Conservation (phyloP, 2,329 filamentous ascomycete species). For the Trichoderma koningiopsis region DNA sequence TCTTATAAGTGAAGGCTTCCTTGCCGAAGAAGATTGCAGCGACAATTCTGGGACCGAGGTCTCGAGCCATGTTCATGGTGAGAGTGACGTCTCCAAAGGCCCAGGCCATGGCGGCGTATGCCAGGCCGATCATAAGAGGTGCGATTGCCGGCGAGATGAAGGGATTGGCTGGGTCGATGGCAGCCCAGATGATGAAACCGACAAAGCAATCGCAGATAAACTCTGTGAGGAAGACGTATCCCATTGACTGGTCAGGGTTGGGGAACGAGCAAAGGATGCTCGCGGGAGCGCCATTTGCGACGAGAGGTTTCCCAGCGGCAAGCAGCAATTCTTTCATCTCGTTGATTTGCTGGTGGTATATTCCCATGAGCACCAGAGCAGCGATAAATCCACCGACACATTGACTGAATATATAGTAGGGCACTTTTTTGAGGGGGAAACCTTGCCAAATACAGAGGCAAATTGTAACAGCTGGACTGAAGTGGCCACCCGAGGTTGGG, state of each 20-base stretch:
- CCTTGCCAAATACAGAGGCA: slow-evolving; percentile 55
- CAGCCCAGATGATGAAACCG: slow-evolving; percentile 59
- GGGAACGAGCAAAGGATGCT: slow-evolving; percentile 59
- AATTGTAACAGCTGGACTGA: slow-evolving; percentile 55
- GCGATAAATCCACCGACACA: slow-evolving; percentile 60
- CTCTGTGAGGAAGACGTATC: slow-evolving; percentile 60
- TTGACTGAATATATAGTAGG: slow-evolving; percentile 58
- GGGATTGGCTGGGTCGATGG: slow-evolving; percentile 60
- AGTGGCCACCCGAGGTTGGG: slow-evolving; percentile 56
- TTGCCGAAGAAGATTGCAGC: slow-evolving; percentile 54
- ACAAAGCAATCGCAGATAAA: slow-evolving; percentile 62
- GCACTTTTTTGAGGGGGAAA: slow-evolving; percentile 61
- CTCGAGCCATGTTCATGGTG: slow-evolving; percentile 59
- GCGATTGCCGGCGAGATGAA: slow-evolving; percentile 52
- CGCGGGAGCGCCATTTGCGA: slow-evolving; percentile 51
- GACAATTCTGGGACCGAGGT: slow-evolving; percentile 61
- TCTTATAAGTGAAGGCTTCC: slow-evolving; percentile 34
- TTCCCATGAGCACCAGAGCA: slow-evolving; percentile 55
- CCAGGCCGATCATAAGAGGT: slow-evolving; percentile 59
- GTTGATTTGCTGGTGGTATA: slow-evolving; percentile 54
- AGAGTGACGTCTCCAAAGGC: slow-evolving; percentile 58
- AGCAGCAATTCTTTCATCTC: slow-evolving; percentile 39
- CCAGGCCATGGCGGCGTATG: slow-evolving; percentile 57
- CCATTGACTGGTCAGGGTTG: slow-evolving; percentile 50
- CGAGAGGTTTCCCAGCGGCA: slow-evolving; percentile 38